Evolutionary conservation across 1,139 yeast genomes (phyloP).

Genomic region (Pneumocystis wakefieldiae): DNA sequence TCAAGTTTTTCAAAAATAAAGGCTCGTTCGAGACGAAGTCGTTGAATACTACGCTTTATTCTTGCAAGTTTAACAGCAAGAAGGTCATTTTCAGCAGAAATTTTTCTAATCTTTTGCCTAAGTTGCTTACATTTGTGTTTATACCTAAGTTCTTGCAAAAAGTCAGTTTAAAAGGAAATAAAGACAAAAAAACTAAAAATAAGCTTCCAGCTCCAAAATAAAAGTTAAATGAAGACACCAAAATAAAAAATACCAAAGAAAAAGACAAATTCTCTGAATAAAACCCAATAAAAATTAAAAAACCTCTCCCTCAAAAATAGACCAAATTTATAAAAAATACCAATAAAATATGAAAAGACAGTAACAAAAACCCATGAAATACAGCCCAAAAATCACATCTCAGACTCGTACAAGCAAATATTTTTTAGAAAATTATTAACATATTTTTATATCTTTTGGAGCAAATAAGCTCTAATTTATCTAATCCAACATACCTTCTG

Average conservation of each 20-base stretch:
- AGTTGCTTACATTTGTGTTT: slow-evolving; percentile 57
- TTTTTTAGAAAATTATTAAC: too few relatives aligned
- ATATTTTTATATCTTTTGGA: too few relatives aligned
- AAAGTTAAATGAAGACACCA: too few relatives aligned
- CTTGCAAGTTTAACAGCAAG: slow-evolving; percentile 66
- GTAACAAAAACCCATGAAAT: too few relatives aligned
- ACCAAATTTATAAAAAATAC: too few relatives aligned
- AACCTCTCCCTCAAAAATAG: too few relatives aligned
- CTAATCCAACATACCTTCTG: too few relatives aligned
- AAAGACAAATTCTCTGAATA: not conserved
- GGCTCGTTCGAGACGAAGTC: slow-evolving; percentile 71
- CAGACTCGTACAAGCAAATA: too few relatives aligned
- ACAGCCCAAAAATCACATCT: too few relatives aligned
- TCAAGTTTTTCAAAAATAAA: slow-evolving; percentile 69
- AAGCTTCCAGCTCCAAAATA: not conserved
- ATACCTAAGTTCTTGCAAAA: slow-evolving; percentile 22
- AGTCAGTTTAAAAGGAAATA: not conserved
- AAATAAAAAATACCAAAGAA: not conserved
- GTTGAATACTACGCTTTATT: slow-evolving; percentile 59
- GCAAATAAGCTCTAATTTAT: too few relatives aligned
- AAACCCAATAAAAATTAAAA: too few relatives aligned
- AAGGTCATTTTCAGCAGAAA: slow-evolving; percentile 67
- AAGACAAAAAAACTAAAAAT: not conserved
- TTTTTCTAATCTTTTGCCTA: slow-evolving; percentile 53
- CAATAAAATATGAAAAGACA: too few relatives aligned